Evolutionary conservation across 2,329 filamentous ascomycete species (phyloP), one percentile per base, ranked within the genome.

Genomic region (Calonectria ilicicola): DNA sequence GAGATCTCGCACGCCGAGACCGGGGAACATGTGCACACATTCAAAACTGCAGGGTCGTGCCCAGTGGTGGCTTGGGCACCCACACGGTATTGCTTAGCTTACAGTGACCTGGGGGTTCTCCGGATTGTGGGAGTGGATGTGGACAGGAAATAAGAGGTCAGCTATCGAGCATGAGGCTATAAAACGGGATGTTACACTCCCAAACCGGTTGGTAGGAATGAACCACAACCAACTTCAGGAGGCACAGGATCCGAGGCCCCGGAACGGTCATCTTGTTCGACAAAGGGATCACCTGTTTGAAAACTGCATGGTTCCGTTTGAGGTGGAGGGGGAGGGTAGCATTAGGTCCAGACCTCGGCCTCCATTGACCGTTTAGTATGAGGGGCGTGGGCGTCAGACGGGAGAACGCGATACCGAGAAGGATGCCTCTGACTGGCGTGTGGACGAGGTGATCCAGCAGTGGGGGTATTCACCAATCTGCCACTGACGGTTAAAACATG

Each of bases 41-140:
- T 95, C 76, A 94, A 95, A 82, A 93, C 93, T 12, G 86, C 87
- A 1, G 89, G 90, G 26, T 85, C 92, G 15, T 91, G 90, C 67
- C 90, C 91, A 1, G 88, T 93, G 14, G 92, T 95, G 9, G 90
- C 92, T 3, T 96, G 94, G 94, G 93, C 94, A 75, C 94, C 94
- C 2, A 92, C 89, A 49, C 88, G 91, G 69, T 96, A 96, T 81
- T 91, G 90, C 76, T 84, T 96, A 72, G 94, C 94, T 2, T 95
- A 95, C 81, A 91, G 91, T 65, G 94, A 96, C 79, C 83, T 91
- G 42, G 92, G 92, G 1, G 89, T 89, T 64, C 83, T 96, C 70
- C 91, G 93, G 78, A 94, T 95, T 70, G 86, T 95, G 60, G 92
- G 92, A 14, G 84, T 90, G 44, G 90, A 91, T 75, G 87, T 81